Base-by-base conservation (phyloP, 495 filamentous ascomycete genomes). In the Annulohypoxylon bovei region DNA sequence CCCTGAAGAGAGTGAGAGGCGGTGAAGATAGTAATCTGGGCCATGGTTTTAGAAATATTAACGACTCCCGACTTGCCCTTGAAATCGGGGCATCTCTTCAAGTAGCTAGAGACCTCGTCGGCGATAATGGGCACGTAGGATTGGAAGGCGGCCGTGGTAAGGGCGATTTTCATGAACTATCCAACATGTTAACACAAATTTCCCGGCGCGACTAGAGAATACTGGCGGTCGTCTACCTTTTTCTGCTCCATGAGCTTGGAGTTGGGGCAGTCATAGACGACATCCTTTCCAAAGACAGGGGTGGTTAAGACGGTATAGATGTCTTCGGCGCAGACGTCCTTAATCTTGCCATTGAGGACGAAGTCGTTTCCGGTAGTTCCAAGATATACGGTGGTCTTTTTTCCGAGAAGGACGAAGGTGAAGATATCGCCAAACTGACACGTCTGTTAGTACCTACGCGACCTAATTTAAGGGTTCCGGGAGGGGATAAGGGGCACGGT, bases 221-320 rank as follows among this genome's bases (percentile, higher is more conserved):
- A 11, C 33, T 39, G 18, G 16, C 72, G 81, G 81, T 46, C 20
- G 11, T 28, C 8, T 62, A 76, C 74, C 83, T 89, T 92, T 80
- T 93, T 93, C 77, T 93, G 91, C 77, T 93, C 90, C 87, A 94
- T 93, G 59, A 94, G 83, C 78, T 94, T 94, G 52, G 91, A 82
- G 74, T 95, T 95, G 27, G 93, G 92, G 76, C 92, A 93, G 78
- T 96, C 93, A 76, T 94, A 96, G 16, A 95, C 91, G 20, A 96
- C 92, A 79, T 93, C 92, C 42, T 88, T 88, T 62, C 93, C 93
- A 72, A 96, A 96, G 32, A 96, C 91, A 2, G 93, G 93, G 4
- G 91, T 94, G 4, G 93, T 96, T 47, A 96, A 83, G 46, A 90
- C 88, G 28, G 87, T 87, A 78, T 95, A 95, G 70, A 94, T 87